phyloP scores from a whole-genome alignment of 2,329 filamentous ascomycete genomes.

The Colletotrichum lindemuthianum region DNA sequence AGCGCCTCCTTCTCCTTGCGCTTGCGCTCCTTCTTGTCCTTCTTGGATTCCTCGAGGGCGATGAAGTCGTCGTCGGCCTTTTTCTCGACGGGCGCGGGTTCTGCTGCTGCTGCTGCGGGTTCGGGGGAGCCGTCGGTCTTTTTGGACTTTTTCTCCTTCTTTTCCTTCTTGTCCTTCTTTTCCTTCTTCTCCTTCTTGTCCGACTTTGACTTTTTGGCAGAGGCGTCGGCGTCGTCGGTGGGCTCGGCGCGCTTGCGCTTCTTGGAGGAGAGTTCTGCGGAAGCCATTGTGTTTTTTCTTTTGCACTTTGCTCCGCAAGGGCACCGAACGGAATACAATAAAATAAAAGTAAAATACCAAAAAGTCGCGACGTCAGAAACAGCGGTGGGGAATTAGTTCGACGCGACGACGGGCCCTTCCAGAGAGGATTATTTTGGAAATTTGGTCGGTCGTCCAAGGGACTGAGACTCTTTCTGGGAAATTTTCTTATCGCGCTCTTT shows the following conservation, averaged over 20 bases:
- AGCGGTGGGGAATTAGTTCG: neutral
- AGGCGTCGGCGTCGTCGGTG: constrained; percentile 34
- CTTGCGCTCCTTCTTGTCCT: constrained; percentile 44
- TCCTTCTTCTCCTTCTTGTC: constrained; percentile 39
- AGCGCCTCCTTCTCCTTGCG: constrained; percentile 39
- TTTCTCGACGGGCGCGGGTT: neutral
- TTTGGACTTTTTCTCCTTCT: constrained; percentile 35
- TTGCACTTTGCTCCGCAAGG: neutral
- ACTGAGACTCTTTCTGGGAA: neutral
- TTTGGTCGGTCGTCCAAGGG: neutral
- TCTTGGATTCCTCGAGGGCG: constrained; percentile 34
- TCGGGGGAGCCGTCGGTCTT: neutral
- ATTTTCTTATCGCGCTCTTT: constrained; percentile 24
- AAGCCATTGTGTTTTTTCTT: constrained; percentile 11
- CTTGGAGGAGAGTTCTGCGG: constrained; percentile 37
- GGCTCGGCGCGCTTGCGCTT: constrained; percentile 40
- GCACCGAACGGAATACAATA: neutral
- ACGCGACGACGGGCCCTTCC: neutral
- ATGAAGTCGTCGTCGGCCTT: constrained; percentile 21
- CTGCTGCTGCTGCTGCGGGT: constrained; percentile 1
- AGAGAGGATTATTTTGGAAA: neutral
- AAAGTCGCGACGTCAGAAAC: neutral
- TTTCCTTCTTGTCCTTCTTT: constrained; percentile 39
- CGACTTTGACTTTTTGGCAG: constrained; percentile 40
- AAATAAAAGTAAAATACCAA: neutral